Evolutionary conservation across 148 eudicot genomes (phyloP), one percentile per base, ranked within the genome.

Genomic region (Drosera capensis): DNA sequence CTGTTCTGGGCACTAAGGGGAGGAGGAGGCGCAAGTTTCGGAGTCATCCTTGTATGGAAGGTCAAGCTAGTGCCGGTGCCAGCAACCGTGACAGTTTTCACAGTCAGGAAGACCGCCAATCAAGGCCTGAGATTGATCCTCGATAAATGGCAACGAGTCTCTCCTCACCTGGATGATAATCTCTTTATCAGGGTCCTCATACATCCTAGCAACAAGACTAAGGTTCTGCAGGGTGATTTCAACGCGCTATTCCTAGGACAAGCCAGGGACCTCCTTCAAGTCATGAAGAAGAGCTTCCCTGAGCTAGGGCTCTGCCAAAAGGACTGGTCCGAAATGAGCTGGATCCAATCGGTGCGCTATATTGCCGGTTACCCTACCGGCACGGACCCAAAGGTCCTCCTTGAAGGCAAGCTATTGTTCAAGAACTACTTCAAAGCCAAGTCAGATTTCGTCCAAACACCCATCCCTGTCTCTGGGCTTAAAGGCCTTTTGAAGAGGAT

Each of bases 241-340:
- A 49, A 37, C 5, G 50, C 46, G 1, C 1, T 49, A 21, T 63
- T 44, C 25, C 67, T 55, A 1, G 67, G 67, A 0, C 34, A 36
- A 14, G 15, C 60, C 2, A 11, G 44, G 8, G 21, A 17, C 5
- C 46, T 63, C 1, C 3, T 63, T 23, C 7, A 18, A 2, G n/a
- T 63, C 1, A 50, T 63, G 52, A 37, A 49, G 8, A 13, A 19
- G 0, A 20, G 17, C 1, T 49, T 62, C 19, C 67, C 67, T n/a
- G 45, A 36, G 12, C 13, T 63, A 53, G 61, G 61, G 7, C 23
- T 63, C 30, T n/a, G 30, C n/a, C 40, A 43, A 44, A 0, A 2
- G 1, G 67, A 63, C 17, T 56, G 67, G 21, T 5, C 8, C 3
- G 61, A 63, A 39, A 56, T 49, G 67, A 55, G 48, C 28, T 63